These are phyloP conservation scores for Fraxinus latifolia DNA, from an alignment of 305 asterid genomes.

Conservation along the genomic window DNA sequence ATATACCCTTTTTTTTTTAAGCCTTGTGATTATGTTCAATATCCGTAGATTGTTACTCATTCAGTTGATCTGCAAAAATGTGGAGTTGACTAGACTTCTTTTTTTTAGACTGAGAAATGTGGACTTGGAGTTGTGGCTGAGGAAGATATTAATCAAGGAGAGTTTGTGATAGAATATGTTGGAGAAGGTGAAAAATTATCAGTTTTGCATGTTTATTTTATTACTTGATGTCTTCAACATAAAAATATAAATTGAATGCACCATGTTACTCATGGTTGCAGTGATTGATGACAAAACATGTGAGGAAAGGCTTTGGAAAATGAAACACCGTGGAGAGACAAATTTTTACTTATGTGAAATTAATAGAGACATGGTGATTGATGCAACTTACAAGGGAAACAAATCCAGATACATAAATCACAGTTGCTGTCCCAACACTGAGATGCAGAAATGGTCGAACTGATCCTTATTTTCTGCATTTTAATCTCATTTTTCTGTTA, in stretches of 20 bases:
- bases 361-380: slow-evolving; percentile 92
- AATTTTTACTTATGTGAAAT: slow-evolving; percentile 95
- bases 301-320: slow-evolving; percentile 95
- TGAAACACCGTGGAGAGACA: slow-evolving; percentile 87
- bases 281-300: slow-evolving; percentile 96
- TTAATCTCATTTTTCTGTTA: background rate
- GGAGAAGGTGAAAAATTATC: slow-evolving; percentile 71
- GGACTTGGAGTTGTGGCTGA: slow-evolving; percentile 91
- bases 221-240: background rate
- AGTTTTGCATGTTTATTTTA: slow-evolving; percentile 4
- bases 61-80: background rate
- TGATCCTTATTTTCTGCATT: slow-evolving; percentile 20
- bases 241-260: slow-evolving; percentile 14
- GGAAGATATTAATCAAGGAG: slow-evolving; percentile 85
- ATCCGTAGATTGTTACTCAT: background rate
- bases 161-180: slow-evolving; percentile 90
- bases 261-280: slow-evolving; percentile 32
- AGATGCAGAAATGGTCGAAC: slow-evolving; percentile 93
- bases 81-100: slow-evolving; percentile 17
- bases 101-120: slow-evolving; percentile 88
- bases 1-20: background rate
- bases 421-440: slow-evolving; percentile 93
- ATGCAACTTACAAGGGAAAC: slow-evolving; percentile 96
- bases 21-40: background rate
- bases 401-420: slow-evolving; percentile 96